Conservation (phyloP, 441 rosid species). For the Arabidopsis hybrid region DNA sequence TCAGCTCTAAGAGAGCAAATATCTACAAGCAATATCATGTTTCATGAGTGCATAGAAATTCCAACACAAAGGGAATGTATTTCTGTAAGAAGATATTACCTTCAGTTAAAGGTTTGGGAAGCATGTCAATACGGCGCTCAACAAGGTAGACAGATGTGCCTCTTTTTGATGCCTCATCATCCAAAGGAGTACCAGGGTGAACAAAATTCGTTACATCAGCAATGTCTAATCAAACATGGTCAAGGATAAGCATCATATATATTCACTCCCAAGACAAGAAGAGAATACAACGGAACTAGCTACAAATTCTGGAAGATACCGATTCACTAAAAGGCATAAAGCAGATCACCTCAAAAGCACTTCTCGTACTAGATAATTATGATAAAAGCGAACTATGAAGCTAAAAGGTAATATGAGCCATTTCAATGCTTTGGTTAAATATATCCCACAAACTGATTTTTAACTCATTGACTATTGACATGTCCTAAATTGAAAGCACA, state of each 20-base stretch:
- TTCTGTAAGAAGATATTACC: constrained; percentile 53
- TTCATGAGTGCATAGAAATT: constrained; percentile 33
- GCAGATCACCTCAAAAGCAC: constrained; percentile 24
- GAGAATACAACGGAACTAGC: constrained; percentile 18
- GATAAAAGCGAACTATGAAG: constrained; percentile 8
- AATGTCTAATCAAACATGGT: constrained; percentile 67
- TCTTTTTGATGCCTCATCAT: constrained; percentile 96
- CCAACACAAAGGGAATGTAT: constrained; percentile 25
- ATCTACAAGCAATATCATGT: constrained; percentile 62
- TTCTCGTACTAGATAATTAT: background rate
- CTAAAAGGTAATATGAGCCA: background rate
- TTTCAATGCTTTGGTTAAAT: no score
- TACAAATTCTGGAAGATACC: constrained; percentile 14
- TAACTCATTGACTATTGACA: constrained; percentile 19
- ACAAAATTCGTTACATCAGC: constrained; percentile 99
- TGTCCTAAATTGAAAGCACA: constrained; percentile 20
- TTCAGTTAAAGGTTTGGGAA: constrained; percentile 99
- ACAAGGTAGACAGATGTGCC: constrained; percentile 99
- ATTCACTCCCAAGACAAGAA: constrained; percentile 2
- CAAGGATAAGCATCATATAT: constrained; percentile 51
- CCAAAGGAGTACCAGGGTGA: constrained; percentile 89
- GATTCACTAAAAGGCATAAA: constrained; percentile 3
- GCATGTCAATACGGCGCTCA: constrained; percentile 99
- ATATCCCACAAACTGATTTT: constrained; percentile 19
- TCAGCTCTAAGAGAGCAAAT: constrained; percentile 96